Evolutionary conservation across 345 rosid species (phyloP), one percentile per base, ranked within the genome.

Genomic region (Alliaria petiolata): DNA sequence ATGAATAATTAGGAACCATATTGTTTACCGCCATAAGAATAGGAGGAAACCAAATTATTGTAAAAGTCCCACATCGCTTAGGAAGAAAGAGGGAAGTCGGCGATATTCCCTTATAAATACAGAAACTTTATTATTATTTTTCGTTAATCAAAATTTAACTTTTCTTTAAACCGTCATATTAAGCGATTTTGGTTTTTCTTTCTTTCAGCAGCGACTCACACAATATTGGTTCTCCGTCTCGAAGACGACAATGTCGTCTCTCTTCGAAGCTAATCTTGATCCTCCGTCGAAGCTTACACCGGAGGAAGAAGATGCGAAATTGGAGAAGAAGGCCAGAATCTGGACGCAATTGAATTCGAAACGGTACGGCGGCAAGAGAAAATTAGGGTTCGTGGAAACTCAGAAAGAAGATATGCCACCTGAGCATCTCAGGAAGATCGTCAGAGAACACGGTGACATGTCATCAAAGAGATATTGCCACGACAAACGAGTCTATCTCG

Each of bases 391-490:
- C 62, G 93, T 89, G 1, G 97, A 91, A 81, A 83, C 97, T 38
- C 93, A 91, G 88, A 91, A 91, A 79, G 97, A 91, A 84, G 97
- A 91, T 75, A 91, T 91, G 95, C 95, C 97, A 35, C 95, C 97
- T 0, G 97, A 91, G 81, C 97, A 91, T 34, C 87, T 86, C 9
- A 79, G 95, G 80, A 91, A 91, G 83, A 89, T 91, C 33, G 87
- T 89, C 38, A 81, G 19, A 50, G 77, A 58, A 10, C 98, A 92
- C 87, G 98, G 98, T 17, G 98, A 92, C 66, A 92, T 92, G 96
- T 92, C 98, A 51, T 86, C 98, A 0, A 92, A 90, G 86, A 92
- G 85, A 43, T 88, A 69, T 60, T 92, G 95, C 34, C 88, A 90
- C 45, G 98, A 92, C 45, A 92, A 92, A 58, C 95, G 98, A 25